Base-by-base conservation (phyloP, 371 early-diverging fungal genomes). In the Apophysomyces elegans region DNA sequence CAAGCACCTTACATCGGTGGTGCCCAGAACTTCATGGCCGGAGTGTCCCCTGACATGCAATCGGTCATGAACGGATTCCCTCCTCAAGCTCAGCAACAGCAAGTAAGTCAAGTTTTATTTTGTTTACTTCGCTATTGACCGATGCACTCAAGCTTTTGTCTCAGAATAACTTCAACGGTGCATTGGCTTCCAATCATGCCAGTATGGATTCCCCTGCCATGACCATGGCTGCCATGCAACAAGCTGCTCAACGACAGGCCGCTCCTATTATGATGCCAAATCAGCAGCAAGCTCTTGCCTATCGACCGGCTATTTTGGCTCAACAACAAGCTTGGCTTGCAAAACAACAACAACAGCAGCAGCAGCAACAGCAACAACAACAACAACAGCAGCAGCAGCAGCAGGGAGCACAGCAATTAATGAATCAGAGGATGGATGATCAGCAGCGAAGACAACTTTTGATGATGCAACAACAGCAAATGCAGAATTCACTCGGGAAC, bases 21-120 rank as follows among this genome's bases (percentile, higher is more conserved):
- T 43, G 62, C 37, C 1, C 76, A 67, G 54, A 70, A 73, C 38
- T 68, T 74, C 47, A 69, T 77, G 70, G 46, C 75, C 13, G 69
- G 67, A 56, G 14, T 79, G 16, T 77, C 79, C 41, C 71, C 72
- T 16, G 79, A 76, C 47, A 65, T 77, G 64, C 73, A 73, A 39
- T 70, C 73, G 41, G 64, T 68, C 37, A 54, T 73, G 41, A 64
- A 43, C 39, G 67, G 67, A 16, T 70, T 66, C 50, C 61, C 73
- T 37, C 38, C 67, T n/a, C 73, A 73, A 39, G 64, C 70, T 26
- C 67, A 66, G 50, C 73, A 63, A 59, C 69, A 69, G 36, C 70
- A 69, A 59, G 70, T 66, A 50, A 60, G 36, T 50, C 21, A 1
- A 21, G 4, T 5, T 68, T 64, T 59, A 50, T 21, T 50, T 50